Evolutionary conservation across 768 basidiomycete genomes (phyloP).

Genomic region (Rhodotorula graminis): DNA sequence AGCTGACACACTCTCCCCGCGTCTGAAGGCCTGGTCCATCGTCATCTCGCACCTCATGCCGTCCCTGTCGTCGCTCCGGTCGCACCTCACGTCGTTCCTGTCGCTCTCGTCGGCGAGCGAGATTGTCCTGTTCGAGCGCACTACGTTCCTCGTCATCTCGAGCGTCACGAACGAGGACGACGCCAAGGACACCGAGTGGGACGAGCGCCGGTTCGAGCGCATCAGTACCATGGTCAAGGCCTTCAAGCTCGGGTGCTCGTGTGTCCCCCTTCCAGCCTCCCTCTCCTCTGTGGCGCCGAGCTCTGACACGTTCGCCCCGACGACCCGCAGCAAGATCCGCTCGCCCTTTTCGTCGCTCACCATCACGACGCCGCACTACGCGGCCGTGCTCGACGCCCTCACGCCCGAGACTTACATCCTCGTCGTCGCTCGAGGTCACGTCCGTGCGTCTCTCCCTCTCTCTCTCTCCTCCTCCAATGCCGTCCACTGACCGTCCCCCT

Average conservation of each 20-base stretch:
- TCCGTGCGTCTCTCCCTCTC: constrained; percentile 1
- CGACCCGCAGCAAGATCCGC: constrained; percentile 50
- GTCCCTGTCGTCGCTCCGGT: constrained; percentile 80
- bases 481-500: neutral
- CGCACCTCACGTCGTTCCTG: constrained; percentile 80
- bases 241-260: constrained; percentile 86
- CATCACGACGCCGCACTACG: constrained; percentile 78
- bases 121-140: constrained; percentile 91
- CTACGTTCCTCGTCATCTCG: constrained; percentile 96
- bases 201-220: constrained; percentile 52
- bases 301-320: too few species aligned
- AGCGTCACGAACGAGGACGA: constrained; percentile 45
- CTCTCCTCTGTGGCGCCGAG: too few species aligned
- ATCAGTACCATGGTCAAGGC: constrained; percentile 80
- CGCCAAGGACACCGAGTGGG: constrained; percentile 47
- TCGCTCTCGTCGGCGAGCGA: constrained; percentile 84
- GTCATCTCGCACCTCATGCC: constrained; percentile 96
- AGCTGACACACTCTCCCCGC: neutral
- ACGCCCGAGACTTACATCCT: constrained; percentile 90
- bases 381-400: constrained; percentile 84
- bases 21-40: constrained; percentile 83
- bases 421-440: constrained; percentile 58
- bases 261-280: constrained; percentile 42
- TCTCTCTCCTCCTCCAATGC: neutral
- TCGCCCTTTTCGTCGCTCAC: constrained; percentile 82